Percentiles rank a stretch among this genome's conserved stretches.
phyloP scores from a whole-genome alignment of 371 early-diverging fungal genomes.

The Apophysomyces variabilis region DNA sequence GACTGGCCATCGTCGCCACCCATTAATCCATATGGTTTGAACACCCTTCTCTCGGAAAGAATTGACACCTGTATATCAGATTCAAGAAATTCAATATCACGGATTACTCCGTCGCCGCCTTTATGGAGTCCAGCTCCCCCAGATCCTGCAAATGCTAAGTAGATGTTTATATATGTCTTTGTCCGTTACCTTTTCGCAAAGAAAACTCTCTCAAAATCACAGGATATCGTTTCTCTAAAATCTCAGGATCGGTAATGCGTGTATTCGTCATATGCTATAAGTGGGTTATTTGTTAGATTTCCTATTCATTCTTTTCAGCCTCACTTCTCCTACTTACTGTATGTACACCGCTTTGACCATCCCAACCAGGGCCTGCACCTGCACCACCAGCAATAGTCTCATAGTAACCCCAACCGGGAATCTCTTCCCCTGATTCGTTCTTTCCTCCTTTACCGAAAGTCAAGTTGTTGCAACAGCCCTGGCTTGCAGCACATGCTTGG shows the following conservation, averaged over 20 bases:
- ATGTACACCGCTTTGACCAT: constrained; percentile 80
- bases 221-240: constrained; percentile 93
- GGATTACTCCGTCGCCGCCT: constrained; percentile 91
- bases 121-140: constrained; percentile 82
- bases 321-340: constrained; percentile 37
- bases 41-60: constrained; percentile 91
- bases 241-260: constrained; percentile 96
- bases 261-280: constrained; percentile 96
- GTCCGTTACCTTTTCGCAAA: constrained; percentile 56
- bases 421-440: constrained; percentile 38
- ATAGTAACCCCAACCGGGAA: constrained; percentile 93
- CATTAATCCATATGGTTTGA: constrained; percentile 84
- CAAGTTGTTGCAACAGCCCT: constrained; percentile 96
- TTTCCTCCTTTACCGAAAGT: constrained; percentile 88
- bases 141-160: constrained; percentile 47
- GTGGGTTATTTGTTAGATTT: neutral
- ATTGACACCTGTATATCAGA: constrained; percentile 83
- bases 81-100: constrained; percentile 84
- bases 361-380: constrained; percentile 86
- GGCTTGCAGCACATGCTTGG: constrained; percentile 89
- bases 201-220: constrained; percentile 88
- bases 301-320: neutral
- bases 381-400: constrained; percentile 87
- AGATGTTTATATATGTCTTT: neutral
- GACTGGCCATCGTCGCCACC: constrained; percentile 82